Conservation (phyloP, 108 stramenopile species). For the Schizochytrium sp. region DNA sequence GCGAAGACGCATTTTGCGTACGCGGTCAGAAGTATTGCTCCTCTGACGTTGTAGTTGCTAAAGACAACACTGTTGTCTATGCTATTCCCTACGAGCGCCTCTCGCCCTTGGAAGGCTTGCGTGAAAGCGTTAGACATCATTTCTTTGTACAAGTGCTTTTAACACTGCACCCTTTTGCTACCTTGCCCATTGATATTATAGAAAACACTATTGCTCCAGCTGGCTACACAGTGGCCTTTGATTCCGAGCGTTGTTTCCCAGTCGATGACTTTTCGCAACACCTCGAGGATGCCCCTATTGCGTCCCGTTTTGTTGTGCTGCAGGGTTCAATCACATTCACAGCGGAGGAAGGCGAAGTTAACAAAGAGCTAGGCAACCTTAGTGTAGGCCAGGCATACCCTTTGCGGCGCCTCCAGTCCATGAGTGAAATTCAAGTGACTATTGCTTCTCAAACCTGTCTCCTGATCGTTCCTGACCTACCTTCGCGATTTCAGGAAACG, state of each 20-base stretch:
- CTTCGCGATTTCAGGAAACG: not conserved
- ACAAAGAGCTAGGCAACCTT: not conserved
- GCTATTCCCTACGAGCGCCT: not conserved
- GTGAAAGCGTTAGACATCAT: not conserved
- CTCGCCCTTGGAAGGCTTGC: not conserved
- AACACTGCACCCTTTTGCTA: not conserved
- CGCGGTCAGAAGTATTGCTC: not conserved
- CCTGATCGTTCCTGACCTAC: not conserved
- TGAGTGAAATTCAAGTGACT: not conserved
- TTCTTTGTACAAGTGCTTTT: not conserved
- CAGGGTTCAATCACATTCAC: conserved; percentile 2
- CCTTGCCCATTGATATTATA: not conserved
- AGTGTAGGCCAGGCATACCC: not conserved
- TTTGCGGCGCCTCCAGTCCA: not conserved
- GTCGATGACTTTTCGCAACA: not conserved
- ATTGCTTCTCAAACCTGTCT: not conserved
- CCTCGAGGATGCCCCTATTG: not conserved
- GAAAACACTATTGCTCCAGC: not conserved
- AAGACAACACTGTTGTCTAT: not conserved
- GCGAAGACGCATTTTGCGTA: conserved; percentile 11
- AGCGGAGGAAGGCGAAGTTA: not conserved
- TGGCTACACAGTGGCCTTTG: not conserved
- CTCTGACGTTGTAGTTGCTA: conserved; percentile 28
- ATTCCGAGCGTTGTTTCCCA: not conserved
- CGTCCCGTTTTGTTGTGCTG: conserved; percentile 22